phyloP scores from a whole-genome alignment of 2,329 filamentous ascomycete genomes.

The Trichophyton equinum region DNA sequence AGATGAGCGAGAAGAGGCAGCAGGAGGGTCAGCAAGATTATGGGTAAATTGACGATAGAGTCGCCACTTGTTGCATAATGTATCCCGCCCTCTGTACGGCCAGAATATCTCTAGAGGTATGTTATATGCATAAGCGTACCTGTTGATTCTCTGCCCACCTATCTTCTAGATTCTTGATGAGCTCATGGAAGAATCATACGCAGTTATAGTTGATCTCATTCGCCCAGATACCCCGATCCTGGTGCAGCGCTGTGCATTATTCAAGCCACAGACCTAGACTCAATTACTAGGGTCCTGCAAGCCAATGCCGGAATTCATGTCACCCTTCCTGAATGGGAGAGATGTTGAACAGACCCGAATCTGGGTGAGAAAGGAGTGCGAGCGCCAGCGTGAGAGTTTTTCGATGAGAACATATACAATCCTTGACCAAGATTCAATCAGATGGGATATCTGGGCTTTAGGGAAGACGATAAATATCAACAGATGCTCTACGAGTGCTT shows the following conservation, averaged over 20 bases:
- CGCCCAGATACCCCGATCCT: neutral
- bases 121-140: neutral
- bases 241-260: constrained; percentile 5
- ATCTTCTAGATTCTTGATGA: constrained; percentile 8
- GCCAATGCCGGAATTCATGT: constrained; percentile 6
- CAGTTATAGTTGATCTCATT: neutral
- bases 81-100: constrained; percentile 6
- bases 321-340: constrained; percentile 5
- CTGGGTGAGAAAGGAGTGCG: neutral
- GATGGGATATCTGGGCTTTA: neutral
- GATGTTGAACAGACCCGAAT: neutral
- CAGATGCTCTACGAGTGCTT: neutral
- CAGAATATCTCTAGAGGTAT: constrained; percentile 4
- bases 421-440: neutral
- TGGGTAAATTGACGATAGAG: neutral
- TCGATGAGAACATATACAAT: neutral
- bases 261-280: constrained; percentile 2
- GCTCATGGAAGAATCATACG: constrained; percentile 6
- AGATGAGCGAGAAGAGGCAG: neutral
- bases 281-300: constrained; percentile 8
- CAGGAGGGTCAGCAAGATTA: neutral
- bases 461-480: neutral
- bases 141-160: neutral
- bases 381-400: neutral
- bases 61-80: neutral